These are phyloP conservation scores for Apostasia ramifera DNA, from an alignment of 106 monocot genomes.

Conservation along the genomic window DNA sequence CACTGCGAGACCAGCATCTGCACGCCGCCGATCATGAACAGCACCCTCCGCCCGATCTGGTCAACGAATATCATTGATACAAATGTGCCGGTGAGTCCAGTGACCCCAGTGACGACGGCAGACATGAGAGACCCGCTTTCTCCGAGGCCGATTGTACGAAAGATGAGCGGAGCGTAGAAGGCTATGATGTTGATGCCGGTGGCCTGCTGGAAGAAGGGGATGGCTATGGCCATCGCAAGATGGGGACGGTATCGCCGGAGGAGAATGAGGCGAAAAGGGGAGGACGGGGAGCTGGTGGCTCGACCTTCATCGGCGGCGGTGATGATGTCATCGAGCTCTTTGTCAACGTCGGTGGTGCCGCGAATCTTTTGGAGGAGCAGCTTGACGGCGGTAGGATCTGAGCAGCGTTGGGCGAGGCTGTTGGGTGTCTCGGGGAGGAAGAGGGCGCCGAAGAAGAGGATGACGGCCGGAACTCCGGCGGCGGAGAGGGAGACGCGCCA, in stretches of 20 bases:
- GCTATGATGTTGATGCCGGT: conserved; percentile 48
- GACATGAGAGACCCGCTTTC: conserved; percentile 40
- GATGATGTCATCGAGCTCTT: conserved; percentile 7
- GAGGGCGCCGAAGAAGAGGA: conserved; percentile 3
- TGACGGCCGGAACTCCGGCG: background rate
- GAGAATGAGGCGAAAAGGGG: background rate
- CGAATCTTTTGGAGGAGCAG: conserved; percentile 10
- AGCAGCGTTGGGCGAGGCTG: conserved; percentile 13
- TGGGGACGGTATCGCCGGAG: conserved; percentile 3
- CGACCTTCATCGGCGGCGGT: background rate
- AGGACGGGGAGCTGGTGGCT: background rate
- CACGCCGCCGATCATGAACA: conserved; percentile 24
- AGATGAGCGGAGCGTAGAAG: conserved; percentile 34
- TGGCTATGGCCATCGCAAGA: conserved; percentile 7
- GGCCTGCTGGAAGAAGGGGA: conserved; percentile 27
- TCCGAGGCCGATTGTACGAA: conserved; percentile 30
- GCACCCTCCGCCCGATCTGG: conserved; percentile 9
- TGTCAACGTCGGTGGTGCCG: conserved; percentile 12
- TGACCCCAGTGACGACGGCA: conserved; percentile 20
- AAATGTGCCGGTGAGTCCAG: conserved; percentile 10
- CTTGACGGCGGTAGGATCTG: background rate
- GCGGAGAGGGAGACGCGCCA: conserved; percentile 18
- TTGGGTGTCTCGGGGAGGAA: conserved; percentile 22
- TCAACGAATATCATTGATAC: conserved; percentile 19
- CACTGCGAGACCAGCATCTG: conserved; percentile 20